These are phyloP conservation scores for Venturia nashicola DNA, from an alignment of 2,329 filamentous ascomycete species.

Conservation along the genomic window DNA sequence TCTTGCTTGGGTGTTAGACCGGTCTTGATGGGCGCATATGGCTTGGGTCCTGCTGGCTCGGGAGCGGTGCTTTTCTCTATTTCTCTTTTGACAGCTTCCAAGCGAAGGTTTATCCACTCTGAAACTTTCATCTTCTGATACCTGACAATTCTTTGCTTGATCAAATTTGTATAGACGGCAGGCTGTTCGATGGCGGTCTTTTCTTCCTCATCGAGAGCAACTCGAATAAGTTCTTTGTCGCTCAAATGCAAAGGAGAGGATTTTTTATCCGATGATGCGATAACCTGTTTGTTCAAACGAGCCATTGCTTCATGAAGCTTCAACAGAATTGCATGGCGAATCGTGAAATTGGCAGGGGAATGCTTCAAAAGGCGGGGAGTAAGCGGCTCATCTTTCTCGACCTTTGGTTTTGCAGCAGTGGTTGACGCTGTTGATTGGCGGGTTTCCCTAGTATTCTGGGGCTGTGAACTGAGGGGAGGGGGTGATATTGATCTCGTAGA, in stretches of 20 bases:
- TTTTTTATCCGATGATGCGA: constrained; percentile 37
- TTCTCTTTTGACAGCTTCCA: constrained; percentile 11
- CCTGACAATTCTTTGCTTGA: constrained; percentile 67
- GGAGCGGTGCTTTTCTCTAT: constrained; percentile 14
- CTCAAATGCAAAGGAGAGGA: constrained; percentile 46
- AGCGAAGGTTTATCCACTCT: constrained; percentile 54
- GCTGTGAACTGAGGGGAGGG: constrained; percentile 13
- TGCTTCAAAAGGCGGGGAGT: constrained; percentile 54
- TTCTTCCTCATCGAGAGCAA: constrained; percentile 69
- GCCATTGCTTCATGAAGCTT: constrained; percentile 52
- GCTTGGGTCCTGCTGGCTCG: constrained; percentile 23
- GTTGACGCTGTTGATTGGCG: constrained; percentile 10
- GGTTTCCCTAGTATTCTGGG: constrained; percentile 12
- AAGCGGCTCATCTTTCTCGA: constrained; percentile 38
- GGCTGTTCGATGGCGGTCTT: constrained; percentile 53
- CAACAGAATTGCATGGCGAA: constrained; percentile 33
- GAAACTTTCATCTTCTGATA: constrained; percentile 62
- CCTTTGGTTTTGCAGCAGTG: constrained; percentile 11
- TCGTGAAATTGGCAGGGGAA: constrained; percentile 25
- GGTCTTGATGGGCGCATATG: constrained; percentile 49
- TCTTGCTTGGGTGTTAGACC: constrained; percentile 56
- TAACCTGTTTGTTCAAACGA: constrained; percentile 54
- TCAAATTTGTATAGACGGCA: constrained; percentile 66
- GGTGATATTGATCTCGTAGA: constrained; percentile 19
- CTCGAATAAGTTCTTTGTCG: constrained; percentile 54